Evolutionary conservation across 352 stramenopile species (phyloP).

Genomic region (Phytophthora aleatoria): DNA sequence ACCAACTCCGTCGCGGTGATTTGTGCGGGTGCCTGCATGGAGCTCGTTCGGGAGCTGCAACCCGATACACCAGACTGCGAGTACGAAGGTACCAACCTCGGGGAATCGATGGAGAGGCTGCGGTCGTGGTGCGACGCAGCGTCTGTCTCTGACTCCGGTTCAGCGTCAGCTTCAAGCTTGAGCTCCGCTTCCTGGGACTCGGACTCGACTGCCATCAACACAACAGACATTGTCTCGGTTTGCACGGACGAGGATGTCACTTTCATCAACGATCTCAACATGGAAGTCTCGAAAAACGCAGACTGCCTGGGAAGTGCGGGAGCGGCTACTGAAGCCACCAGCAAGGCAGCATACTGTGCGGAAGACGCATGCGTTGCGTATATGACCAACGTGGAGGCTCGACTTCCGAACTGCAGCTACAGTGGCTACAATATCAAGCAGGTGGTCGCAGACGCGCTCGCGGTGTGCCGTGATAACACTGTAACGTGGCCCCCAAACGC

Average conservation of each 20-base stretch:
- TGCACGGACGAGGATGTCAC: no score
- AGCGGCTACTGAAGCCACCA: neutral
- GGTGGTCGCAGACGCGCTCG: constrained; percentile 1
- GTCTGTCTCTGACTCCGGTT: neutral
- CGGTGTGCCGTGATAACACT: constrained; percentile 9
- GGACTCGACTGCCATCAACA: no score
- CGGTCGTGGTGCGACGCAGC: constrained; percentile 10
- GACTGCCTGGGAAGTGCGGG: constrained; percentile 27
- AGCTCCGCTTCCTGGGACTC: no score
- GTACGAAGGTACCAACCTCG: constrained; percentile 18
- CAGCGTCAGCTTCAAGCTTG: constrained; percentile 5
- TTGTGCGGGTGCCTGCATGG: constrained; percentile 19
- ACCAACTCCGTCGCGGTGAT: constrained; percentile 10
- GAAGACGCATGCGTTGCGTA: constrained; percentile 16
- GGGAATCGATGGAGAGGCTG: constrained; percentile 5
- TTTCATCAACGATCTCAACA: no score
- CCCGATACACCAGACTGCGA: constrained; percentile 23
- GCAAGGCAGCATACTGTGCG: constrained; percentile 3
- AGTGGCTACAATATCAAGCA: constrained; percentile 19
- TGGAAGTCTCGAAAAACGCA: neutral
- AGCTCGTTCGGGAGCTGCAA: constrained; percentile 13
- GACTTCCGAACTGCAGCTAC: constrained; percentile 21
- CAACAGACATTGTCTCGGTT: no score
- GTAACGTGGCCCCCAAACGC: constrained; percentile 2
- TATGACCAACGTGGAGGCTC: constrained; percentile 7